Conservation (phyloP, 805 yeast species). For the Scheffersomyces stipitis region DNA sequence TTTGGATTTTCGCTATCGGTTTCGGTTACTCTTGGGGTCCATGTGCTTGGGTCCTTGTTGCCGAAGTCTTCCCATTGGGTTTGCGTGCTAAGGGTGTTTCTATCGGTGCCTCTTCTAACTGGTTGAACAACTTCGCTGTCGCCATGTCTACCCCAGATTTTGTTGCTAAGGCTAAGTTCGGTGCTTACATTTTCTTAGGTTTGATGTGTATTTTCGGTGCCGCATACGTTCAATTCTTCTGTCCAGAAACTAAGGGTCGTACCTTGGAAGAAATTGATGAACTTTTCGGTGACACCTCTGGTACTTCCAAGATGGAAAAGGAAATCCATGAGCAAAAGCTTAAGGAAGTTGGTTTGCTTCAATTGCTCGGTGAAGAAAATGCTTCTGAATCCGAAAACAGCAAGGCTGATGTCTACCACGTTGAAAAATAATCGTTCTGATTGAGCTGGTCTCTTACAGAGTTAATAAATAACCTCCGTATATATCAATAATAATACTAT, state of each 20-base stretch:
- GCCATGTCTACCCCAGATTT: slow-evolving; percentile 37
- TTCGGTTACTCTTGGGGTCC: slow-evolving; percentile 16
- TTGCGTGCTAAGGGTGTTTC: slow-evolving; percentile 30
- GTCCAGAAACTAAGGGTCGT: slow-evolving; percentile 65
- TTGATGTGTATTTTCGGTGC: slow-evolving; percentile 2
- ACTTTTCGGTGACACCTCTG: slow-evolving; percentile 32
- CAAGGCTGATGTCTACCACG: not conserved
- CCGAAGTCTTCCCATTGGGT: slow-evolving; percentile 13
- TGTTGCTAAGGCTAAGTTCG: slow-evolving; percentile 24
- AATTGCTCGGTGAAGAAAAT: not conserved
- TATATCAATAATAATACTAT: no score
- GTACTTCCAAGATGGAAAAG: slow-evolving; percentile 48
- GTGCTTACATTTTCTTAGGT: slow-evolving; percentile 24
- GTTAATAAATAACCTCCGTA: no score
- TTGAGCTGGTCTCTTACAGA: not conserved
- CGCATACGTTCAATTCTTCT: slow-evolving; percentile 78
- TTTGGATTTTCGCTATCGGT: slow-evolving; percentile 20
- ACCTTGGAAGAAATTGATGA: slow-evolving; percentile 32
- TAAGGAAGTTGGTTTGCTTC: not conserved
- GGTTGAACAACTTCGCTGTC: slow-evolving; percentile 37
- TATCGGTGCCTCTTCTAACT: slow-evolving; percentile 38
- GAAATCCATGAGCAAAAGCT: slow-evolving; percentile 45
- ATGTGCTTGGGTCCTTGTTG: slow-evolving; percentile 1
- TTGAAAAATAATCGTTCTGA: not conserved
- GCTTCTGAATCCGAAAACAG: not conserved